Percentiles rank a stretch among this genome's conserved stretches.
Evolutionary conservation across 2,329 filamentous ascomycete species (phyloP).

Genomic region (Aphanoascus verrucosus): DNA sequence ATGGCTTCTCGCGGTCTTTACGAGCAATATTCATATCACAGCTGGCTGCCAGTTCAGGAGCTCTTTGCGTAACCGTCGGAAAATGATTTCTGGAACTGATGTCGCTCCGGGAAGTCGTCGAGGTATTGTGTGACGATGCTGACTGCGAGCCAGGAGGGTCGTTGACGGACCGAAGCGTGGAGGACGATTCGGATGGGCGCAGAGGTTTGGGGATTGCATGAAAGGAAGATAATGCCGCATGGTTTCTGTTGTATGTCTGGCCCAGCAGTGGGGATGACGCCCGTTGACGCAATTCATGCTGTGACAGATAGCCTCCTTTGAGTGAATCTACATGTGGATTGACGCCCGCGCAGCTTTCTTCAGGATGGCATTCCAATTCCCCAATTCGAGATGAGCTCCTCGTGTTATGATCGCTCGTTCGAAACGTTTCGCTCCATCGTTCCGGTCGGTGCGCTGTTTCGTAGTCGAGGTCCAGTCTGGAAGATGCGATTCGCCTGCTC

Average conservation of each 20-base stretch:
- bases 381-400: not conserved
- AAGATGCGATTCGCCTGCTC: not conserved
- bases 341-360: not conserved
- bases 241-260: slow-evolving; percentile 26
- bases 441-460: not conserved
- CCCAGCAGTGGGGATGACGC: slow-evolving; percentile 40
- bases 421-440: not conserved
- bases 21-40: slow-evolving; percentile 13
- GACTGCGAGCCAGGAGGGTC: slow-evolving; percentile 35
- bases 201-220: slow-evolving; percentile 30
- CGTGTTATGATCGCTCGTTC: not conserved
- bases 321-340: not conserved
- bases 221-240: slow-evolving; percentile 22
- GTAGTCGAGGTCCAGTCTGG: not conserved
- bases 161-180: slow-evolving; percentile 40
- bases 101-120: slow-evolving; percentile 24
- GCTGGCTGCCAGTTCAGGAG: slow-evolving; percentile 13
- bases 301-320: not conserved
- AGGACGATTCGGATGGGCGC: slow-evolving; percentile 33
- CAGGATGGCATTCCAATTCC: not conserved
- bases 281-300: slow-evolving; percentile 29
- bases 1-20: slow-evolving; percentile 17
- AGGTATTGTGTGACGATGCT: slow-evolving; percentile 33
- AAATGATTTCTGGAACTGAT: slow-evolving; percentile 15
- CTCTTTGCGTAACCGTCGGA: slow-evolving; percentile 12